Evolutionary conservation across 371 early-diverging fungal species (phyloP), one percentile per base, ranked within the genome.

Genomic region (Actinomucor elegans): DNA sequence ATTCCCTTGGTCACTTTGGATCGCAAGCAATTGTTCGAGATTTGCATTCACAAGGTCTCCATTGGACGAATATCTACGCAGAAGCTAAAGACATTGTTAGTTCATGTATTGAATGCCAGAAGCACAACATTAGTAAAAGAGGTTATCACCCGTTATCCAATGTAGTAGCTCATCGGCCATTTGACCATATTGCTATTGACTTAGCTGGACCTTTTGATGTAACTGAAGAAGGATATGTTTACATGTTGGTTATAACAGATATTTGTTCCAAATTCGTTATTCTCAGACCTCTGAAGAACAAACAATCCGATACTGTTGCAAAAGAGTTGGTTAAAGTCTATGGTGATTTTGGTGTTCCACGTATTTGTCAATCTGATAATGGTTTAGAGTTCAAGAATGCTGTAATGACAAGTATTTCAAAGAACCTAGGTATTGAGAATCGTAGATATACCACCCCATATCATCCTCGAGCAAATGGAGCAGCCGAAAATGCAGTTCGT

Each of bases 401-500:
- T 6, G n/a, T 61, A 14, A 47, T 55, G 34, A 28, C 31, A 20
- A 23, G 4, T 1, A n/a, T 67, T 8, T 18, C 38, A 4, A 15
- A 55, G 8, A 15, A n/a, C 2, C 12, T 44, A 1, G 51, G 56
- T 0, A 62, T 72, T 21, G 58, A 72, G 3, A n/a, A n/a, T n/a
- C 45, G 52, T 14, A 15, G 62, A 11, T 41, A 45, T 11, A 38
- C 53, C 8, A 48, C 63, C 0, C 29, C 66, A 12, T 67, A 67
- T 40, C 48, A 64, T 28, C 60, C 62, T 2, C 18, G 49, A 27
- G 62, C 41, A 4, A 74, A 74, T 54, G 70, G 63, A 12, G 17
- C 34, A 18, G 61, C 57, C 0, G 67, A 69, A 52, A 17, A 44
- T 31, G 42, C 10, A 20, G 62, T 74, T 26, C 49, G 60, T 33